Base-by-base conservation (phyloP, 2,329 filamentous ascomycete genomes). In the Botrytis hyacinthi region DNA sequence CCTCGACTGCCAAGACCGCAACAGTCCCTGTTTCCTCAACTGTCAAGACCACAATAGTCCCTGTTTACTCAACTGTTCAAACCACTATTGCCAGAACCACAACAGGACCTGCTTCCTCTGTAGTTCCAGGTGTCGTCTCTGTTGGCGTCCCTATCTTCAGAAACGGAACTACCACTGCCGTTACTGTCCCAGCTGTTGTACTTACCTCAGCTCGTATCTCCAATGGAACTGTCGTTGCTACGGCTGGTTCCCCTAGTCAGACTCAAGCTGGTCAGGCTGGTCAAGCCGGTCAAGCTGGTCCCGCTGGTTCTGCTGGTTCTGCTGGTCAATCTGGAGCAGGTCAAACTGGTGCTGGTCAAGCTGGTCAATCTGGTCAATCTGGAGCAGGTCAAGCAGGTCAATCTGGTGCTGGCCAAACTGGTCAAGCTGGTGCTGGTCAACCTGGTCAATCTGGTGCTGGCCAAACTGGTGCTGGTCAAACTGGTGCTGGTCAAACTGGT, bases 261-360 rank as follows among this genome's bases (percentile, higher is more conserved):
- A n/a, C 35, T 29, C 46, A 44, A 20, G 16, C 42, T 20, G 42
- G 42, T 44, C 42, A 44, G 26, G 1, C 46, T 4, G 46, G 46
- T 42, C 3, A 2, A 3, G 46, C 46, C 1, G 12, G 26, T 16
- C 12, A 29, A 18, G 12, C 32, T 8, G 57, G 54, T 18, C 16
- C 7, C 3, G 18, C 18, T 0, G 26, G 26, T n/a, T 12, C 10
- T 6, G 32, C 18, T 3, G 57, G 29, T 26, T 0, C 8, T 9
- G 37, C 44, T 46, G 20, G 44, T 4, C 46, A 48, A 12, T 4
- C 29, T 8, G 44, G 18, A 5, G 10, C 9, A 0, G 46, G 46
- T 26, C 46, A 37, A 26, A 1, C 20, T 2, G 59, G 32, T 6
- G 12, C 48, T 2, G 42, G 42, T 18, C 42, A 44, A 44, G 16